Base-by-base conservation (phyloP, 192 early-diverging fungal genomes). In the Linnemannia exigua region DNA sequence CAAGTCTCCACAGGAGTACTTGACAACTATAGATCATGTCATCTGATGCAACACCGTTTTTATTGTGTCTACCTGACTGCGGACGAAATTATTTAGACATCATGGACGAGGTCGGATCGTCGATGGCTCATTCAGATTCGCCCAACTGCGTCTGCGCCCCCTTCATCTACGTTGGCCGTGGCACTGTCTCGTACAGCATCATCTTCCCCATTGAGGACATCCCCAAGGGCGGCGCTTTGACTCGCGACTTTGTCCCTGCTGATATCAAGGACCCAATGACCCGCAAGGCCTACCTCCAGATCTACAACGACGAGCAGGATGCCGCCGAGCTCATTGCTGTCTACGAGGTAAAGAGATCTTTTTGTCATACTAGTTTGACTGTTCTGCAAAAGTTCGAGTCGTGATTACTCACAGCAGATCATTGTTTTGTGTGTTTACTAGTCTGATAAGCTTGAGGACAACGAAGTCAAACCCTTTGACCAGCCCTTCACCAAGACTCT, bases 81-180 rank as follows among this genome's bases (percentile, higher is more conserved):
- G 61, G 61, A 74, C 14, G 25, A 28, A 71, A 72, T 36, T 71
- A 63, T 66, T 35, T 74, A 83, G 81, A 86, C 61, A 86, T 86
- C n/a, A 77, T 89, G 79, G 93, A 94, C 74, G 90, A 92, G 73
- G 93, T 95, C 31, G 94, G 93, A 67, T 91, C 93, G 19, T 90
- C 94, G 1, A 87, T 95, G 41, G 81, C 80, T 9, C 94, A 95
- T 74, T 91, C 91, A 35, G 88, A 89, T 46, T 76, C 80, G 11
- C 94, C 93, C 44, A 94, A 94, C 78, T 88, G 92, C 50, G 77
- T 88, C 52, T 93, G 92, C 74, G 74, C 92, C 0, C 94, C 94
- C 48, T 92, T 95, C 73, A 91, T 95, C 73, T 94, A 91, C 68
- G 86, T 88, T 25, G 87, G 85, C 25, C 89, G 88, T 8, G 88